These are phyloP conservation scores for Trametes villosa DNA, from an alignment of 768 basidiomycete species.

Conservation along the genomic window DNA sequence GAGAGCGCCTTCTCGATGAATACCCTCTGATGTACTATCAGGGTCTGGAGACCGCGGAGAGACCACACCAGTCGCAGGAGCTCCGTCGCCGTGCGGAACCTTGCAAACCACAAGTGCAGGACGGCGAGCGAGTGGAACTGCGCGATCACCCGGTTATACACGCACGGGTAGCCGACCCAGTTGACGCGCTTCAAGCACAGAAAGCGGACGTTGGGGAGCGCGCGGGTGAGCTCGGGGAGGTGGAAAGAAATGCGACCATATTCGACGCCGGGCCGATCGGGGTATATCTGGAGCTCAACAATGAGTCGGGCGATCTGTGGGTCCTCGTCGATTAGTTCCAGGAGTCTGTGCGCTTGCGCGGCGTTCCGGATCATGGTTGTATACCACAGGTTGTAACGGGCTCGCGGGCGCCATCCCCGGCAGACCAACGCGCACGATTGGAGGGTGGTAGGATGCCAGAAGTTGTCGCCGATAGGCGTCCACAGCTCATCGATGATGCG, in stretches of 20 bases:
- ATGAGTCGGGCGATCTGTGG: neutral
- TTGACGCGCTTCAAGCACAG: neutral
- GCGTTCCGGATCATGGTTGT: neutral
- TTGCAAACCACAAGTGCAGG: neutral
- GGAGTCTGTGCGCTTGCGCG: neutral
- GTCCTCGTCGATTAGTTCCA: neutral
- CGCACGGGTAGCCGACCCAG: neutral
- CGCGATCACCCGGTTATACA: neutral
- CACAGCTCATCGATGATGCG: neutral
- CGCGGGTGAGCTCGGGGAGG: too few relatives aligned
- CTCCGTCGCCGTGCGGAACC: neutral
- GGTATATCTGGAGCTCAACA: neutral
- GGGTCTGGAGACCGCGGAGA: neutral
- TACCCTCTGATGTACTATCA: neutral
- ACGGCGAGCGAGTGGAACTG: neutral
- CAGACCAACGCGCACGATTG: neutral
- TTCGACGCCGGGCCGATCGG: neutral
- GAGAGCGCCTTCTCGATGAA: neutral
- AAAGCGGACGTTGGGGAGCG: neutral
- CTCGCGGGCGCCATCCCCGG: slow-evolving; percentile 54
- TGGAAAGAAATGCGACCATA: neutral
- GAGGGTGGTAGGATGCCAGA: neutral
- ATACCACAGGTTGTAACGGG: neutral
- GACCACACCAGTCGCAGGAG: neutral
- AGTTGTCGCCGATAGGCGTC: neutral